These are phyloP conservation scores for Fusarium praegraminearum DNA, from an alignment of 2,329 filamentous ascomycete genomes.

Conservation along the genomic window DNA sequence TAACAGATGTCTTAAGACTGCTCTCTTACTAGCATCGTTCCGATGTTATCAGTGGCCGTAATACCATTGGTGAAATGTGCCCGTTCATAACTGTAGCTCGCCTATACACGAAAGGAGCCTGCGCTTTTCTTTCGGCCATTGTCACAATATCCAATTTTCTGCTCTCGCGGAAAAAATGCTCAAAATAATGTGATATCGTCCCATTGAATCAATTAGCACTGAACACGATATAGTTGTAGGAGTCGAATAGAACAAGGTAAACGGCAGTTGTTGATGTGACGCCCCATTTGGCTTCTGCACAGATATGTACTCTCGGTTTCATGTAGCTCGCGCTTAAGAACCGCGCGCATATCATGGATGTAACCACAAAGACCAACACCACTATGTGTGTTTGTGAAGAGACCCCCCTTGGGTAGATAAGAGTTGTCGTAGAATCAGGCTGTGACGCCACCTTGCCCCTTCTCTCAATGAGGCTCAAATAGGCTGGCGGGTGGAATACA, in stretches of 20 bases:
- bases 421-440: not conserved
- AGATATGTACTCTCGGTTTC: not conserved
- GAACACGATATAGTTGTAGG: not conserved
- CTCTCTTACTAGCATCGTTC: not conserved
- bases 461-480: slow-evolving; percentile 8
- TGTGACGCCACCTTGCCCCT: not conserved
- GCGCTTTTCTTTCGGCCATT: not conserved
- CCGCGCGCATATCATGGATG: slow-evolving; percentile 7
- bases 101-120: not conserved
- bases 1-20: not conserved
- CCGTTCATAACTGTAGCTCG: not conserved
- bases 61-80: not conserved
- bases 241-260: not conserved
- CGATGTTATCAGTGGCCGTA: not conserved
- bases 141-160: not conserved
- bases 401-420: not conserved
- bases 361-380: slow-evolving; percentile 7
- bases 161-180: not conserved
- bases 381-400: not conserved
- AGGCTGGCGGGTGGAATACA: not conserved
- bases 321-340: slow-evolving; percentile 2
- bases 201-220: not conserved
- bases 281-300: not conserved
- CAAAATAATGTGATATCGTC: not conserved
- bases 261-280: not conserved